A percentile compares a stretch with the other conserved stretches of the same genome.
These are phyloP conservation scores for Candida maesae DNA, from an alignment of 805 yeast species.

Conservation along the genomic window DNA sequence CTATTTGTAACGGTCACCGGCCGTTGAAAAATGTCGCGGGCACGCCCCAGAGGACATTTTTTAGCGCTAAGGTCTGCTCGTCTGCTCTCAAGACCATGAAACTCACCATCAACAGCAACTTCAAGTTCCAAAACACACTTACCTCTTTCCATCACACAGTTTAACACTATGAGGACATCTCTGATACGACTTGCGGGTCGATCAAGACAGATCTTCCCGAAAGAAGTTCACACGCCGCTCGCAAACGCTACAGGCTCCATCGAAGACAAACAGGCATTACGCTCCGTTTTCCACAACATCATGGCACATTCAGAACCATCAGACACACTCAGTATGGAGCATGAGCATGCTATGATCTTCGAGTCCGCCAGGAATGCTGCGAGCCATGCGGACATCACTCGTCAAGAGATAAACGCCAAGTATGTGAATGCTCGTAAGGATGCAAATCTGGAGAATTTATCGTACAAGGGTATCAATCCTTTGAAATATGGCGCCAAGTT, in stretches of 20 bases:
- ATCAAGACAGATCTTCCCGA: too few species aligned
- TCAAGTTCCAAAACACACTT: too few species aligned
- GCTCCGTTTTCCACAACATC: slow-evolving; percentile 1
- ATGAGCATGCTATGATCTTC: slow-evolving; percentile 2
- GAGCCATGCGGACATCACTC: background rate
- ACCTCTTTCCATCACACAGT: background rate
- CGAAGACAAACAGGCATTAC: background rate
- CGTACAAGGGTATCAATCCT: background rate
- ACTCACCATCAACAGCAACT: too few species aligned
- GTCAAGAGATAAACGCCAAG: background rate
- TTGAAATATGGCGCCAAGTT: background rate
- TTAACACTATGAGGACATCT: background rate
- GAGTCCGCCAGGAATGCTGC: slow-evolving; percentile 5
- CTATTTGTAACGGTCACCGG: too few species aligned
- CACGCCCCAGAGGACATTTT: too few species aligned
- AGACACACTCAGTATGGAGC: too few species aligned
- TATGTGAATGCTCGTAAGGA: background rate
- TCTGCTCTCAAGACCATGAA: too few species aligned
- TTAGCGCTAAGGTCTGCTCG: too few species aligned
- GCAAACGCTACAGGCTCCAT: slow-evolving; percentile 2
- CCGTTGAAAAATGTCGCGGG: too few species aligned
- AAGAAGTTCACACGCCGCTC: too few species aligned
- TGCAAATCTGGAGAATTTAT: background rate
- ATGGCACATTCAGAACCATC: slow-evolving; percentile 4
- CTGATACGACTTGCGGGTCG: background rate